Evolutionary conservation across 2,329 filamentous ascomycete species (phyloP).

Genomic region (Ophiostoma sp.): DNA sequence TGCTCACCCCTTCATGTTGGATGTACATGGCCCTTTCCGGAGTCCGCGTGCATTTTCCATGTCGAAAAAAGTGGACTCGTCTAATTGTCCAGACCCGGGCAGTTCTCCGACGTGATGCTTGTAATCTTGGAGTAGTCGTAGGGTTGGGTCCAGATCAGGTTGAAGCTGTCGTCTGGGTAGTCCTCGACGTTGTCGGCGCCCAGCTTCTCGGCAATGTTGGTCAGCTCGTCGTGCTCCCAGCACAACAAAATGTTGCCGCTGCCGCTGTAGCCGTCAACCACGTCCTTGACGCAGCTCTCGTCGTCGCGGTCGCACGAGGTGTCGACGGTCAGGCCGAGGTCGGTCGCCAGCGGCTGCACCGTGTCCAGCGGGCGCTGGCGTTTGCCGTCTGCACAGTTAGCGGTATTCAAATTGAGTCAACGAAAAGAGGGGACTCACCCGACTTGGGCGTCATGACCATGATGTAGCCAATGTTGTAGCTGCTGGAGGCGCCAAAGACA

Average conservation of each 20-base stretch:
- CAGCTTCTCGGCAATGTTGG: constrained; percentile 52
- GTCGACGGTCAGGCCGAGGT: constrained; percentile 57
- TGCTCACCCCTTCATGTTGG: not conserved
- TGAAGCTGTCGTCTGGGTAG: constrained; percentile 53
- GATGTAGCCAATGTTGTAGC: constrained; percentile 59
- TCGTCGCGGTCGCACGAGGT: constrained; percentile 58
- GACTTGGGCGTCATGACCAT: constrained; percentile 57
- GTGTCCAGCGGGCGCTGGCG: constrained; percentile 57
- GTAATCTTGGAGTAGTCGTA: constrained; percentile 51
- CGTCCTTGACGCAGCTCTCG: constrained; percentile 52
- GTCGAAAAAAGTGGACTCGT: not conserved
- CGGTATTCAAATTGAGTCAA: not conserved
- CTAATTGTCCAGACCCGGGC: constrained; percentile 51
- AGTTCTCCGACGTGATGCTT: constrained; percentile 50
- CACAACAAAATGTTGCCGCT: constrained; percentile 60
- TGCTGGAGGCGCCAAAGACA: constrained; percentile 54
- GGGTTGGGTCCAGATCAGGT: constrained; percentile 60
- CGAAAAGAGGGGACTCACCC: constrained; percentile 36
- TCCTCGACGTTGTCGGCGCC: constrained; percentile 51
- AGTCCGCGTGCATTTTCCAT: not conserved
- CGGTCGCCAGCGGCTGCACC: constrained; percentile 55
- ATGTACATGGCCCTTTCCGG: not conserved
- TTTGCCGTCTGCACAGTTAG: constrained; percentile 45
- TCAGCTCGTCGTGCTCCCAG: constrained; percentile 49
- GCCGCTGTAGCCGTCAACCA: constrained; percentile 49